Evolutionary conservation across 176 grass and related monocot genomes (phyloP), one percentile per base, ranked within the genome.

Genomic region (Aegilops speltoides): DNA sequence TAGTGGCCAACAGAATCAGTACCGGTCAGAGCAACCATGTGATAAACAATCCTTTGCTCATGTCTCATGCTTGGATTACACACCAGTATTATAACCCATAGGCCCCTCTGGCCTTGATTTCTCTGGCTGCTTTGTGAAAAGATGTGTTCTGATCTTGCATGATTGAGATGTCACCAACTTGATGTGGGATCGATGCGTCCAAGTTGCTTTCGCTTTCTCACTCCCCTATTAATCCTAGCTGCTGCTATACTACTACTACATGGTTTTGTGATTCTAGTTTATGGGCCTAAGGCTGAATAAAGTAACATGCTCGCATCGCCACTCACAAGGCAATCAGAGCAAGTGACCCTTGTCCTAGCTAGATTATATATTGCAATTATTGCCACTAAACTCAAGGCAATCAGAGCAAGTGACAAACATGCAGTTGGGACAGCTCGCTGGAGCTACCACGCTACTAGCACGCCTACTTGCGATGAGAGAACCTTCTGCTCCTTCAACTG

Each of bases 131-230:
- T 80, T 84, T 90, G 9, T 79, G 66, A 13, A 87, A 73, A 73
- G 54, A 73, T 79, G n/a, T 43, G 41, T 12, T 43, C 40, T 43
- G 10, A 12, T 3, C 41, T 7, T 24, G 50, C 81, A 84, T 84
- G 63, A 87, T 81, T 84, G 80, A 72, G 80, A 83, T 38, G 45
- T 28, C 46, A 75, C 2, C 72, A 10, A 28, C 43, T 13, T 46
- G 32, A 26, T 3, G n/a, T 41, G 9, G 36, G 36, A 37, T 37
- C 36, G 25, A 71, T 56, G 68, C 7, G 3, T 20, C 67, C 68
- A 81, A 91, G 46, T 73, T 76, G 89, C 66, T 79, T 87, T 78
- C 73, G 89, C 66, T 79, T 87, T 78, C 73, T 79, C 89, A 87
- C 84, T 79, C n/a, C 84, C 79, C 64, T 85, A 28, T 63, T 41